phyloP scores from a whole-genome alignment of 129 eudicot genomes.

The Saussurea involucrata region DNA sequence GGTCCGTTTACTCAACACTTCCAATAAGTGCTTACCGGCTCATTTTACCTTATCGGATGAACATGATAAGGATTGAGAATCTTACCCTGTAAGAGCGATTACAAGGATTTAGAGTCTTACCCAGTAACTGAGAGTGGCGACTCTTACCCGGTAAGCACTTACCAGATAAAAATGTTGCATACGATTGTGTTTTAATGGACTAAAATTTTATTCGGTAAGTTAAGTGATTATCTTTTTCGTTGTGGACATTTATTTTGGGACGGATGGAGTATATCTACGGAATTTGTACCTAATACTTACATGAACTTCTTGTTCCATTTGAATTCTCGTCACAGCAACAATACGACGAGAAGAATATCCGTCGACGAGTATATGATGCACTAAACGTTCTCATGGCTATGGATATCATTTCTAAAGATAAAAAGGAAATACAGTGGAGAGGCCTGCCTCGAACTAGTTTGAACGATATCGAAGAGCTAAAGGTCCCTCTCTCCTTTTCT shows the following conservation, averaged over 20 bases:
- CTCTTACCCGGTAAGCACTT: no score
- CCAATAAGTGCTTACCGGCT: no score
- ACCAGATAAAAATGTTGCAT: no score
- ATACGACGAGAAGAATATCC: constrained; percentile 76
- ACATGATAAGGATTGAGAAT: no score
- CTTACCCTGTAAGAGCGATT: no score
- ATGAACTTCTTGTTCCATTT: background rate
- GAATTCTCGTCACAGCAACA: constrained; percentile 36
- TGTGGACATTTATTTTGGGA: background rate
- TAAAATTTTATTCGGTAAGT: no score
- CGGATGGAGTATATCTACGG: background rate
- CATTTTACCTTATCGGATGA: no score
- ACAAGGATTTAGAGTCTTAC: no score
- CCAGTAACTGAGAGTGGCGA: no score
- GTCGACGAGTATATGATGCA: constrained; percentile 79
- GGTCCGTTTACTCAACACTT: no score
- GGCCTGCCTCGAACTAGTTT: constrained; percentile 35
- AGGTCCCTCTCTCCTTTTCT: constrained; percentile 39
- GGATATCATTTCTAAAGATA: constrained; percentile 79
- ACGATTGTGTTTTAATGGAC: no score
- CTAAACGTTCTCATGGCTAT: constrained; percentile 86
- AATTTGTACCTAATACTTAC: background rate
- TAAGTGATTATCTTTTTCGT: no score
- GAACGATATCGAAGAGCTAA: constrained; percentile 63
- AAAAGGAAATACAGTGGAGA: constrained; percentile 77